phyloP scores from a whole-genome alignment of 2,329 filamentous ascomycete species.

The Talaromyces sp. region DNA sequence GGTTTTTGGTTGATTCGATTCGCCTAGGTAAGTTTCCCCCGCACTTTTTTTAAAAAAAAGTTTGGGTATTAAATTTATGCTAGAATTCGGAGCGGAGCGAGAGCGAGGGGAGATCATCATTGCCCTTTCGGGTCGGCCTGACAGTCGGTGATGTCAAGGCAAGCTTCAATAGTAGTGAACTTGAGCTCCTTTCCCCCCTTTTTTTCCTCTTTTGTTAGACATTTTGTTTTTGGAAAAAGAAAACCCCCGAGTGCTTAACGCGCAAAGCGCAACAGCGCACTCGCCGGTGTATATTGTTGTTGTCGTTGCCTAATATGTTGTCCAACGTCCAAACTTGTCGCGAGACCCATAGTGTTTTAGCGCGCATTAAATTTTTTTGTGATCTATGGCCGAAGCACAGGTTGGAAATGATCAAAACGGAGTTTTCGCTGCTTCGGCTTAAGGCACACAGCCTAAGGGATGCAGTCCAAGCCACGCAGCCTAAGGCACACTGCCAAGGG shows the following conservation, averaged over 20 bases:
- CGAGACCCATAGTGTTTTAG: background rate
- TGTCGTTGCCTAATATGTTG: background rate
- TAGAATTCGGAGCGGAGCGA: background rate
- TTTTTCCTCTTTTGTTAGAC: background rate
- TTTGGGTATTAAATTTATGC: background rate
- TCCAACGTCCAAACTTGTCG: background rate
- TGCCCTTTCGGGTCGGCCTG: background rate
- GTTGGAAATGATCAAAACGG: background rate
- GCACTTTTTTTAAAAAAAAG: background rate
- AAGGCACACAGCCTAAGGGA: too few species aligned
- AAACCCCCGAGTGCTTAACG: background rate
- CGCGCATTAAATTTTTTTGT: background rate
- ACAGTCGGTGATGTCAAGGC: background rate
- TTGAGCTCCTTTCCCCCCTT: too few species aligned
- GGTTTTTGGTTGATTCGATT: background rate
- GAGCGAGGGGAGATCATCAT: background rate
- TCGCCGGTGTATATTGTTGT: background rate
- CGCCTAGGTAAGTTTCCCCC: background rate
- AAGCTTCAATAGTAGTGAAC: background rate
- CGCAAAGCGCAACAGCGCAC: background rate
- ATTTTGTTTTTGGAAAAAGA: background rate
- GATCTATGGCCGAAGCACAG: background rate
- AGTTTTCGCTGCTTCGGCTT: background rate
- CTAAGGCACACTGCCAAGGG: too few species aligned
- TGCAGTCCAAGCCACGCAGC: too few species aligned